Evolutionary conservation across 2,329 filamentous ascomycete species (phyloP), one percentile per base, ranked within the genome.

Genomic region (Samsoniella hepiali): DNA sequence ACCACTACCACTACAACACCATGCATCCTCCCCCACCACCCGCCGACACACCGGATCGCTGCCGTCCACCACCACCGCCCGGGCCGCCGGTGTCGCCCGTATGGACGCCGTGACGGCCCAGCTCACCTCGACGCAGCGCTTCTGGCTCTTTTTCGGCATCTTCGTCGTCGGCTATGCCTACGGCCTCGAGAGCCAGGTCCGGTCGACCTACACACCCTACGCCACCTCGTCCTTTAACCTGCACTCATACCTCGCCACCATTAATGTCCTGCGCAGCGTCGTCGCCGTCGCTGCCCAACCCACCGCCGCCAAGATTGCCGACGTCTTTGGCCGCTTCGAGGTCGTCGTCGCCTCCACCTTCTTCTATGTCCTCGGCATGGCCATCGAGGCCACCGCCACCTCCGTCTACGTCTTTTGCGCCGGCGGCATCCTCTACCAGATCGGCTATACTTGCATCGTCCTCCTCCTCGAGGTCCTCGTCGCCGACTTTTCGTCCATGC

Each of bases 121-220:
- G 47, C 76, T 86, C 22, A 80, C 78, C 0, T 64, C 72, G 0
- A 64, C 70, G 3, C 80, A 86, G 67, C 80, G 83, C 1, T 68
- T 80, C 15, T 76, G 78, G 65, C 76, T 88, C 55, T 87, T 87
- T 67, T 68, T 80, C 36, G 79, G 82, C 31, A 79, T 88, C 61
- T 88, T 88, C 69, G 68, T 88, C 27, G 77, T 87, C 54, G 81
- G 84, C 2, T 88, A 86, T 69, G 83, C 82, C 6, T 88, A 87
- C 68, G 83, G 83, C 0, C 74, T 87, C 34, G 83, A 87, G 69
- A 79, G 79, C 32, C 80, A 77, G 8, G 76, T 85, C 36, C 78
- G 84, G 2, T 75, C 73, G 15, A 77, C 79, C 1, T 86, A 84
- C 68, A 81, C 84, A 75, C 79, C 84, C 0, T 77, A 79, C 67